Percentiles rank a stretch among this genome's conserved stretches.
Conservation (phyloP, 306 rosid genomes). For the Myrica gale region DNA sequence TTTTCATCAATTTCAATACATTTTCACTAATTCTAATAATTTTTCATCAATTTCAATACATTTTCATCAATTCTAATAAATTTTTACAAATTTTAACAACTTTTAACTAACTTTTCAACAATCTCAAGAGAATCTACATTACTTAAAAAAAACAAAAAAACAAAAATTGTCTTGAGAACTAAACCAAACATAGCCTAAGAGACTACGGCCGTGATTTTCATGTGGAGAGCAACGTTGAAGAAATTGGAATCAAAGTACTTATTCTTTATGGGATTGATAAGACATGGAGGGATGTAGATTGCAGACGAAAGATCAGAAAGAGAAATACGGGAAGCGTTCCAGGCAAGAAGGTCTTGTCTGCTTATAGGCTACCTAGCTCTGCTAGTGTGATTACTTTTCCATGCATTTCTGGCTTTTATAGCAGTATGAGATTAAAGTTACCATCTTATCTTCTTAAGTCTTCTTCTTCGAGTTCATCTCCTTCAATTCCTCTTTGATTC, state of each 20-base stretch:
- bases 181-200: too few species aligned
- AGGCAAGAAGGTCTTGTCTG: conserved; percentile 9
- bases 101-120: too few species aligned
- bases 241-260: conserved; percentile 29
- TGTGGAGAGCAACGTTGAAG: conserved; percentile 14
- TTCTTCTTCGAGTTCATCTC: neutral
- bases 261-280: conserved; percentile 22
- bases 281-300: conserved; percentile 6
- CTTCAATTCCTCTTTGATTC: neutral
- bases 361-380: neutral
- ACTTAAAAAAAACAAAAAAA: too few species aligned
- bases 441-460: neutral
- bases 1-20: too few species aligned
- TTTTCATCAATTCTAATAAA: too few species aligned
- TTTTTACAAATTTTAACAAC: too few species aligned
- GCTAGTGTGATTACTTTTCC: neutral
- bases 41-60: too few species aligned
- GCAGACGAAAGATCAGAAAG: conserved; percentile 12
- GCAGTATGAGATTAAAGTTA: neutral
- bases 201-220: conserved; percentile 21
- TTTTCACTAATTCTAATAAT: too few species aligned
- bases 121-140: too few species aligned
- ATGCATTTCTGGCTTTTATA: neutral
- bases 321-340: conserved; percentile 16
- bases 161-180: too few species aligned